Base-by-base conservation (phyloP, 106 monocot species). In the Dendrobium nobile region DNA sequence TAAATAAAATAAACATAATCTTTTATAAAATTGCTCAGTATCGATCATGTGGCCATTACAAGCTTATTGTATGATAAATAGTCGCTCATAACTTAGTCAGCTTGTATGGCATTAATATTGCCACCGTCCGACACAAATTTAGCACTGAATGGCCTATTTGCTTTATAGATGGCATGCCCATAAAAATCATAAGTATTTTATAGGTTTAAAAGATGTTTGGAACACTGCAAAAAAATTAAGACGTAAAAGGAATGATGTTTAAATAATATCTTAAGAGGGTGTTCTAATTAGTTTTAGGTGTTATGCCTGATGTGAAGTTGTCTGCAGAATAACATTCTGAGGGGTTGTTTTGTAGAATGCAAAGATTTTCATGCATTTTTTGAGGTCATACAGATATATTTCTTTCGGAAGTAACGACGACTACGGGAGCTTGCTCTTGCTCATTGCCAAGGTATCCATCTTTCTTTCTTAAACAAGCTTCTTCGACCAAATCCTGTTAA, bases 81-180 rank as follows among this genome's bases (percentile, higher is more conserved):
- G 1, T 51, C 15, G 15, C 15, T 41, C 74, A 75, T 75, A 20
- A 43, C 13, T 19, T 19, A 75, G 10, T 37, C 7, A 22, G 74
- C 42, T 42, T 75, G 74, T 16, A 44, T 19, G 74, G 44, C 74
- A 75, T 75, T 20, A 20, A 41, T 42, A 43, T 74, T 41, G 41
- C 74, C 41, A 74, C 74, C 41, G 20, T 74, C 74, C 41, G 74
- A 74, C 74, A 74, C 43, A 74, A 74, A 74, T 74, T 72, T 15
- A 13, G 72, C 40, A 17, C 40, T 22, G 22, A 77, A 44, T 28
- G 56, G 68, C 84, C 87, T 75, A 79, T 72, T 82, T 87, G 87
- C 87, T 85, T 82, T 87, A 77, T 79, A 79, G 87, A 87, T 87
- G 87, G 84, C 81, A 77, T 7, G 27, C 7, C 24, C 8, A 65